Evolutionary conservation across 2,329 filamentous ascomycete genomes (phyloP), one percentile per base, ranked within the genome.

Genomic region (Verticillium alfalfae): DNA sequence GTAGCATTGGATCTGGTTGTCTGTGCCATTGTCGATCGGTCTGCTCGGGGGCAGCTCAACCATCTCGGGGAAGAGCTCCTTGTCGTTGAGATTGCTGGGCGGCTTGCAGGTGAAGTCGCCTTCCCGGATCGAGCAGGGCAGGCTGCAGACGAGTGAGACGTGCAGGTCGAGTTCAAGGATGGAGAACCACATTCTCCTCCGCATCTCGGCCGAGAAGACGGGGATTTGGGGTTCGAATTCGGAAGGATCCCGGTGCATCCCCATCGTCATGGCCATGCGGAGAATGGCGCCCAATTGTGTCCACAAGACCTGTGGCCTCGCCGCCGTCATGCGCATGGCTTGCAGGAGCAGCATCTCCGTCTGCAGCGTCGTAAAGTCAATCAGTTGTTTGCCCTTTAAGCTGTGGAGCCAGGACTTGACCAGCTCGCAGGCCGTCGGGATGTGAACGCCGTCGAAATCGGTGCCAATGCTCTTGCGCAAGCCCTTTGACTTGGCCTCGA

Each of bases 241-340:
- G 15, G 79, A 79, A 2, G 83, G 82, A 60, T 86, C 83, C 4
- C 83, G 78, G 66, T 86, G 83, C 56, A 86, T 72, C 3, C 83
- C 83, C 82, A 86, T 85, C 2, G 79, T 81, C 82, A 85, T 85
- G 36, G 82, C 83, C 74, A 83, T 81, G 16, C 83, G 79, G 5
- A 84, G 78, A 52, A 85, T 79, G 59, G 79, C 77, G 5, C 83
- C 83, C n/a, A 85, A 71, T 61, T 84, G 80, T 15, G 79, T 78
- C 83, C 83, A 86, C 0, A 79, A 75, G 59, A 83, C 79, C 59
- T 84, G 79, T 38, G 80, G 75, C 8, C 78, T 77, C 9, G 76
- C 72, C 26, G 76, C 76, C 5, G 82, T 81, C 75, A 84, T 80
- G 60, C 81, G 74, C 65, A 79, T 77, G 2, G 82, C 81, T 64